phyloP scores from a whole-genome alignment of 306 rosid genomes.

The Trifolium dubium region DNA sequence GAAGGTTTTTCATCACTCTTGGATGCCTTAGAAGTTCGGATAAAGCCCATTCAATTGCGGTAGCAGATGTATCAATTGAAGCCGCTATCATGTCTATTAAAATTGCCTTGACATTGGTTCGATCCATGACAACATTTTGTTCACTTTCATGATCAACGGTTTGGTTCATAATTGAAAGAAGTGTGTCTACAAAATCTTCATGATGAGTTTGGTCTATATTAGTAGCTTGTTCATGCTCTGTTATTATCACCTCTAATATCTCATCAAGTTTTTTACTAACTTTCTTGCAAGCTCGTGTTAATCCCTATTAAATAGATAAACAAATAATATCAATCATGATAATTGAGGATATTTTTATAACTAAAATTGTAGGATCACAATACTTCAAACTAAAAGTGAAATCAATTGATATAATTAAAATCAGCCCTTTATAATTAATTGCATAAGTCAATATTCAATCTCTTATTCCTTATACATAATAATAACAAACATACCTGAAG shows the following conservation, averaged over 20 bases:
- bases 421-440: no score
- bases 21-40: neutral
- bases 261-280: neutral
- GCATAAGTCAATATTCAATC: no score
- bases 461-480: no score
- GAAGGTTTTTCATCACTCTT: conserved; percentile 2
- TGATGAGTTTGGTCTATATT: neutral
- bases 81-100: neutral
- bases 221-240: neutral
- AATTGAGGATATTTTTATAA: no score
- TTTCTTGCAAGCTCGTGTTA: neutral
- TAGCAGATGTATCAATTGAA: neutral
- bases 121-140: neutral
- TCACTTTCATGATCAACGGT: neutral
- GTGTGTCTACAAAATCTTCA: conserved; percentile 2
- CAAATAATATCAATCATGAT: neutral
- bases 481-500: conserved; percentile 31
- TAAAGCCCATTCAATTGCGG: neutral
- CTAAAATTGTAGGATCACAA: no score
- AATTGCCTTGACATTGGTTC: neutral
- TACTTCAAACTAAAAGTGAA: no score
- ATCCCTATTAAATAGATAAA: neutral
- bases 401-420: no score
- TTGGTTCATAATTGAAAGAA: neutral
- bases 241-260: neutral